Percentiles rank a stretch among this genome's conserved stretches.
phyloP scores from a whole-genome alignment of 768 basidiomycete genomes.

The Mrakia frigida region DNA sequence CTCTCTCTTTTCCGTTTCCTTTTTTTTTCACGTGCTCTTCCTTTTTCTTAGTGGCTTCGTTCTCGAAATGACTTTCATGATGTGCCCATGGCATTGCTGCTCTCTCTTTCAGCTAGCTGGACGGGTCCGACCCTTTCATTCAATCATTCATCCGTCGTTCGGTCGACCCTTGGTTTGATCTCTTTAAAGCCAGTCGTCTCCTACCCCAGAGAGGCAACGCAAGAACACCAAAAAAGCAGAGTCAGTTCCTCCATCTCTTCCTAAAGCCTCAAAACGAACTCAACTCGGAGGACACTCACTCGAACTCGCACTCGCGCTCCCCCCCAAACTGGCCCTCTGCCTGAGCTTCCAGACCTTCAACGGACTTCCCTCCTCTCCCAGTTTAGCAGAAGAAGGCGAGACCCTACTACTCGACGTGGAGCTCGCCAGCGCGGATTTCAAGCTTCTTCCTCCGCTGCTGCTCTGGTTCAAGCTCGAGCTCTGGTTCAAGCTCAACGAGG shows the following conservation, averaged over 20 bases:
- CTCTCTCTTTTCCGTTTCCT: background rate
- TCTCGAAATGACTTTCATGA: background rate
- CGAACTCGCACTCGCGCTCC: background rate
- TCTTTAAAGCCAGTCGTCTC: too few species aligned
- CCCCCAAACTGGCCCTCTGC: background rate
- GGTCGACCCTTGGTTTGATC: too few species aligned
- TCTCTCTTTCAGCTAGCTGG: background rate
- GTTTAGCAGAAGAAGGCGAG: background rate
- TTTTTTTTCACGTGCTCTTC: background rate
- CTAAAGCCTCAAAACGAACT: background rate
- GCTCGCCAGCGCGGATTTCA: background rate
- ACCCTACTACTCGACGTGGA: background rate
- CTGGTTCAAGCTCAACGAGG: background rate
- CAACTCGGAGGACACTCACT: background rate
- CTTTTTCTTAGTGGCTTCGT: background rate
- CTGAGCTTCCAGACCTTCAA: background rate
- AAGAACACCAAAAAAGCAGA: too few species aligned
- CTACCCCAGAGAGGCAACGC: too few species aligned
- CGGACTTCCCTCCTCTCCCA: background rate
- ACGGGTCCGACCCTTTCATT: too few species aligned
- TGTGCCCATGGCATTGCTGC: background rate
- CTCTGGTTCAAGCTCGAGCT: background rate
- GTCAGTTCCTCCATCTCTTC: too few species aligned
- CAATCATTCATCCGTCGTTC: too few species aligned
- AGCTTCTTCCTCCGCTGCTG: background rate